Percentiles rank a stretch among this genome's conserved stretches.
Conservation (phyloP, 1,139 yeast species). For the Candida neerlandica region DNA sequence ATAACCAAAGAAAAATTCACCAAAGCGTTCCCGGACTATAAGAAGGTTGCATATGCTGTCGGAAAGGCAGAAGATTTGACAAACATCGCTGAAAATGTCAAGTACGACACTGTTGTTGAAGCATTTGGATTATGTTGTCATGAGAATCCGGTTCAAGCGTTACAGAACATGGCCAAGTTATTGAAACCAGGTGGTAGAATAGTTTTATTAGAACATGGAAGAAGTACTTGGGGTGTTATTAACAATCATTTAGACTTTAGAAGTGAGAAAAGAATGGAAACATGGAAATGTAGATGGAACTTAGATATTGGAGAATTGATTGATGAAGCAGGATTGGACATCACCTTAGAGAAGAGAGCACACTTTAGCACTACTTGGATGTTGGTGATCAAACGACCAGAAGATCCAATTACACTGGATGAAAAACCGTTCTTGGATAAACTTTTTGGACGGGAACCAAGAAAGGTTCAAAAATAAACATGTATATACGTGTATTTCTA, state of each 20-base stretch:
- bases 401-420: constrained; percentile 52
- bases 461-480: constrained; percentile 15
- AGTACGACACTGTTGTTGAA: constrained; percentile 89
- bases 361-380: constrained; percentile 97
- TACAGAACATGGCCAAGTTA: constrained; percentile 69
- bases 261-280: constrained; percentile 79
- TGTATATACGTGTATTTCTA: background rate
- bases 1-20: constrained; percentile 76
- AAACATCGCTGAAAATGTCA: constrained; percentile 53
- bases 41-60: constrained; percentile 80
- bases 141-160: constrained; percentile 84
- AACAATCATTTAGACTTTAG: constrained; percentile 81
- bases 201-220: constrained; percentile 87
- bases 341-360: constrained; percentile 75
- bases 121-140: constrained; percentile 96
- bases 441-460: constrained; percentile 38
- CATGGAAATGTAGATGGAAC: constrained; percentile 99
- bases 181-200: constrained; percentile 92
- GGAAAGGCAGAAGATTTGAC: constrained; percentile 90
- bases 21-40: constrained; percentile 62
- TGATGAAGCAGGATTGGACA: constrained; percentile 80
- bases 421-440: constrained; percentile 49
- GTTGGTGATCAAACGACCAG: constrained; percentile 71
- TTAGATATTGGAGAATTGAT: constrained; percentile 86
- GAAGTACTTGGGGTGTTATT: constrained; percentile 76